These are phyloP conservation scores for Clonostachys sp. DNA, from an alignment of 2,329 filamentous ascomycete genomes.

Conservation along the genomic window DNA sequence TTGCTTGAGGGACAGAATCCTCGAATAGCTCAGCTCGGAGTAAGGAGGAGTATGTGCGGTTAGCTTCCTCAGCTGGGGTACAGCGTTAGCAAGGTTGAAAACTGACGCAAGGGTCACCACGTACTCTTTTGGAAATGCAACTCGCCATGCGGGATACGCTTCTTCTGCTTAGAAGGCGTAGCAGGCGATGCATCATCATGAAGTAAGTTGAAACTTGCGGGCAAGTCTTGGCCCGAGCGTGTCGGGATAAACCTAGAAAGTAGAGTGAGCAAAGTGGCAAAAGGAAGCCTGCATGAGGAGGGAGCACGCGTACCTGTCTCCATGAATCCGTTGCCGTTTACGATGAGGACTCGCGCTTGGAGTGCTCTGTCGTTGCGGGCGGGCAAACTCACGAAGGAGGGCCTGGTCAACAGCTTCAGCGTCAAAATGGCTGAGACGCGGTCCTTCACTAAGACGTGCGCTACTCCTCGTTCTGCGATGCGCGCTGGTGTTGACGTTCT, in stretches of 20 bases:
- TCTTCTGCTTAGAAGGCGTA: conserved; percentile 81
- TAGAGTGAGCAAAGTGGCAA: conserved; percentile 11
- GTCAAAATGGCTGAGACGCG: conserved; percentile 35
- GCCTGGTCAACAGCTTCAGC: conserved; percentile 45
- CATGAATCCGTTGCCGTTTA: conserved; percentile 56
- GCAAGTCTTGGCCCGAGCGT: conserved; percentile 85
- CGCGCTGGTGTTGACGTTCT: conserved; percentile 25
- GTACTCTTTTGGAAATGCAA: conserved; percentile 90
- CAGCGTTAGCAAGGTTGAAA: conserved; percentile 1
- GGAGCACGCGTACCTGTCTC: conserved; percentile 45
- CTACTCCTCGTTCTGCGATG: conserved; percentile 26
- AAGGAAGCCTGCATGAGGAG: no score
- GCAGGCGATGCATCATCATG: conserved; percentile 92
- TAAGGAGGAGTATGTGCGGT: conserved; percentile 84
- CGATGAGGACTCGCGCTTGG: conserved; percentile 50
- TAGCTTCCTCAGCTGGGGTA: conserved; percentile 77
- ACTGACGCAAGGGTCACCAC: conserved; percentile 14
- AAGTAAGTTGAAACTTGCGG: conserved; percentile 86
- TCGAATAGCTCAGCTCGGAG: conserved; percentile 92
- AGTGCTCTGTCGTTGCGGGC: conserved; percentile 45
- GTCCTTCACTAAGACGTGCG: conserved; percentile 25
- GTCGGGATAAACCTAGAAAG: conserved; percentile 83
- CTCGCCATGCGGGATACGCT: conserved; percentile 81
- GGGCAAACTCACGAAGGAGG: conserved; percentile 45
- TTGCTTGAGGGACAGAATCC: conserved; percentile 76